Evolutionary conservation across 208 protist species (phyloP), one percentile per base, ranked within the genome.

Genomic region (Crithidia sp.): DNA sequence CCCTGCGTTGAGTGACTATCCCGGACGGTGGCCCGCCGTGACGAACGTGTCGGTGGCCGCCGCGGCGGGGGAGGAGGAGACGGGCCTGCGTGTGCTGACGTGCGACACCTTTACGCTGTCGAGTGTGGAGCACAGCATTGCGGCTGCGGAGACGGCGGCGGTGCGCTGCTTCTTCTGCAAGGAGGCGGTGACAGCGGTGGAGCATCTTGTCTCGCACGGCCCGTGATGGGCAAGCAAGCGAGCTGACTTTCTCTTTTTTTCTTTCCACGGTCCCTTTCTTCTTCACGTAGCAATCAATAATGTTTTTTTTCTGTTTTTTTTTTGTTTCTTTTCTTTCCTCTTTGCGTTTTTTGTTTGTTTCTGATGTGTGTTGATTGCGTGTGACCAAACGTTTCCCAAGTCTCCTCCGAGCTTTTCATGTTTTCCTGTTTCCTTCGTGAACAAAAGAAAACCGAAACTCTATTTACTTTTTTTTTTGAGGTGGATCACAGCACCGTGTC

Each of bases 91-190:
- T 7, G 60, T 66, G 44, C 28, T 66, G 60, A 66, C 45, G 60
- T 13, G 28, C 8, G 60, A 66, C 45, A 9, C 40, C 5, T 17
- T 47, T 5, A 54, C 45, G n/a, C n/a, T 55, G 10, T 66, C 60
- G 28, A 52, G n/a, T 39, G 60, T 52, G n/a, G 60, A 36, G 19
- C 60, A 64, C 9, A 17, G 45, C 17, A 66, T 55, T 14, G 60
- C 45, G 4, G 60, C 60, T 2, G 60, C 39, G 9, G 60, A 66
- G 43, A 55, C 10, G 9, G 45, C 45, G 39, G 45, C 60, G 45
- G 54, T 63, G 60, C 60, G 60, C 12, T 84, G 79, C 55, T 84
- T 84, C 69, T 84, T 79, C 66, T 84, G 79, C 52, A 76, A 81
- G 49, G 64, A 67, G 49, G 10, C 5, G 16, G 76, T 84, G 5